A percentile compares a stretch with the other conserved stretches of the same genome.
Conservation (phyloP, 2,329 filamentous ascomycete genomes). For the Exophiala calicioides region DNA sequence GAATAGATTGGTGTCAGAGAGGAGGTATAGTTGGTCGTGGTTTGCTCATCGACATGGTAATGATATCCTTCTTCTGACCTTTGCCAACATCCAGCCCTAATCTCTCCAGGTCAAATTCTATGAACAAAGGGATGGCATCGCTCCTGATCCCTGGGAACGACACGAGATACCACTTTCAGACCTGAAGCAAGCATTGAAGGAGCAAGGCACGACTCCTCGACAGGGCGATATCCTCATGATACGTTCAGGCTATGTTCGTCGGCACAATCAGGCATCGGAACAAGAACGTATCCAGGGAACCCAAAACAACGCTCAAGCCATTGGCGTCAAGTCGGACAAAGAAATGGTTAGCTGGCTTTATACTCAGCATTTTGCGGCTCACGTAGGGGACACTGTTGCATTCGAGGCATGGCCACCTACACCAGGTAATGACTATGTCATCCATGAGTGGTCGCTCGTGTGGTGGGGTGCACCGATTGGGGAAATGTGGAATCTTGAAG, state of each 20-base stretch:
- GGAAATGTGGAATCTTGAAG: conserved; percentile 40
- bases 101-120: conserved; percentile 35
- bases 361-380: conserved; percentile 13
- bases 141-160: conserved; percentile 45
- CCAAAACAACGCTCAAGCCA: background rate
- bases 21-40: conserved; percentile 44
- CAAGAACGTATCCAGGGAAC: conserved; percentile 1
- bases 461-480: conserved; percentile 31
- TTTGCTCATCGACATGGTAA: conserved; percentile 43
- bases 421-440: conserved; percentile 22
- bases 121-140: conserved; percentile 52
- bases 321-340: background rate
- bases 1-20: too few species aligned
- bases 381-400: conserved; percentile 8
- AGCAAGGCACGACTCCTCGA: conserved; percentile 42
- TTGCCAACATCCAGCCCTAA: background rate
- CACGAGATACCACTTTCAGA: conserved; percentile 52
- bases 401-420: conserved; percentile 14
- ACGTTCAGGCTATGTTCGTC: conserved; percentile 56
- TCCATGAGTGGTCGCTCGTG: conserved; percentile 26
- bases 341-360: conserved; percentile 11
- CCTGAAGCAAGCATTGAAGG: conserved; percentile 54
- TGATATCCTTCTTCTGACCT: conserved; percentile 5
- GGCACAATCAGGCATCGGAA: background rate
- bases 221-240: conserved; percentile 67